Percentiles rank a stretch among this genome's conserved stretches.
These are phyloP conservation scores for Malassezia obtusa DNA, from an alignment of 1,284 basidiomycete genomes.

Conservation along the genomic window DNA sequence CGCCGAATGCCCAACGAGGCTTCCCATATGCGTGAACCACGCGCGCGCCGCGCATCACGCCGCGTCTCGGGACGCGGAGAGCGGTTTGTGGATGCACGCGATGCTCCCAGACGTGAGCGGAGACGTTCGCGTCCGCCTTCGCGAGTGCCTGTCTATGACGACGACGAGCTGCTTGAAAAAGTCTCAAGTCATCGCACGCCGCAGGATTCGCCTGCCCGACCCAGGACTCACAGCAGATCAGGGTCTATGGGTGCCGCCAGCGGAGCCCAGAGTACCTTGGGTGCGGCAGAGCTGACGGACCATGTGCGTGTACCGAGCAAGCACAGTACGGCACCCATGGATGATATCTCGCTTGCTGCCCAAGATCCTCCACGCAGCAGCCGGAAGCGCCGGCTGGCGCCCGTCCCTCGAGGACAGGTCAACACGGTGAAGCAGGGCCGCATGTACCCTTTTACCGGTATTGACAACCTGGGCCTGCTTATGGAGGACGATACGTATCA, in stretches of 20 bases:
- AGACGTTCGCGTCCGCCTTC: background rate
- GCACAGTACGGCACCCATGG: background rate
- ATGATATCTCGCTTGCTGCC: constrained; percentile 3
- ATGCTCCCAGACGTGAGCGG: background rate
- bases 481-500: constrained; percentile 45
- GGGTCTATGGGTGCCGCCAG: too few species aligned
- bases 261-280: background rate
- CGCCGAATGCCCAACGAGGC: too few species aligned
- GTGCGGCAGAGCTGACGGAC: background rate
- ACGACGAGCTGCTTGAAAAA: too few species aligned
- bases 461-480: constrained; percentile 43
- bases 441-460: constrained; percentile 36
- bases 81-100: background rate
- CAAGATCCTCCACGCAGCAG: constrained; percentile 10
- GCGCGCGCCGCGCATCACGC: too few species aligned
- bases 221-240: too few species aligned
- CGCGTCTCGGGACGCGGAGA: background rate
- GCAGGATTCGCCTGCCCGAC: too few species aligned
- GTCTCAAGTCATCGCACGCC: too few species aligned
- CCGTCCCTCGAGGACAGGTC: constrained; percentile 9
- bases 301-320: too few species aligned
- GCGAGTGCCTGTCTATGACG: too few species aligned
- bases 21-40: too few species aligned
- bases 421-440: constrained; percentile 12
- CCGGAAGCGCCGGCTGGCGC: constrained; percentile 3